Base-by-base conservation (phyloP, 495 filamentous ascomycete genomes). In the Neurospora intermedia region DNA sequence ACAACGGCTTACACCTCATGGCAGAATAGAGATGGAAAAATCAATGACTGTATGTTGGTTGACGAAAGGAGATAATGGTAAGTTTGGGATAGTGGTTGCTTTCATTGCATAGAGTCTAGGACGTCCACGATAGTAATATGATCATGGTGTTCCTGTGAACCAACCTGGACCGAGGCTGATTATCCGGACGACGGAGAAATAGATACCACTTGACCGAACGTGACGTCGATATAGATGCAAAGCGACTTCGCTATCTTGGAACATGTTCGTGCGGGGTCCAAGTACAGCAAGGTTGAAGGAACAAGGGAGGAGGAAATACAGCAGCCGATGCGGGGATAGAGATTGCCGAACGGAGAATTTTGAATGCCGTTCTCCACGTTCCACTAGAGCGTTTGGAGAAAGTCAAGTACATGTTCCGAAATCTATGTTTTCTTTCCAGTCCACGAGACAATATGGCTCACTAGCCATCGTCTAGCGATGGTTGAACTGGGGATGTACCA, bases 311-410 rank as follows among this genome's bases (percentile, higher is more conserved):
- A 62, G 27, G 23, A 31, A 31, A 15, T 16, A 62, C 54, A 62
- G 6, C 54, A 31, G 27, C 13, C 46, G 20, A 62, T 62, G 54
- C 16, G 54, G 54, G 27, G 27, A 62, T 62, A 6, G 54, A 62
- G 2, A 23, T 16, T 16, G 54, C 27, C 27, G 23, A 23, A 31
- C 27, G 23, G 54, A 31, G 20, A 16, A 23, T 8, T 31, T 13
- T 62, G 23, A 62, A 62, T 62, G 54, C 23, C 27, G 54, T 31
- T 62, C 54, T 62, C 54, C 70, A 43, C 69, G 72, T 71, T 76
- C 74, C 27, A 62, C 73, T 73, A 76, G 69, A 43, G 62, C 71
- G 15, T 70, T 76, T 76, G 69, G 38, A 76, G 75, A 71, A 40
- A 66, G n/a, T 8, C 48, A 31, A 48, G 40, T 38, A 6, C 70